Evolutionary conservation across 2,329 filamentous ascomycete species (phyloP), one percentile per base, ranked within the genome.

Genomic region (Fusarium domesticum): DNA sequence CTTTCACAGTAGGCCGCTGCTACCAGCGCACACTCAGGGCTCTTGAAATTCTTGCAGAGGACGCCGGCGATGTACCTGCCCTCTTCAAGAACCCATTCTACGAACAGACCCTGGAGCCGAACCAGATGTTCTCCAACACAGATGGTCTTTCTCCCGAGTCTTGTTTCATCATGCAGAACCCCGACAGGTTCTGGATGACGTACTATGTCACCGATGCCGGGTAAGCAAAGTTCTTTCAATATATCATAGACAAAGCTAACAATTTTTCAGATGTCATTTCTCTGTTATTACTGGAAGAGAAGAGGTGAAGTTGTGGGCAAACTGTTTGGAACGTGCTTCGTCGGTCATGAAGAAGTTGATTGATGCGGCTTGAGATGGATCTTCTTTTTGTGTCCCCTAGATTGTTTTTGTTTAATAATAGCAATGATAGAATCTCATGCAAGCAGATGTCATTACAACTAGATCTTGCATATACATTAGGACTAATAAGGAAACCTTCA

Each of bases 81-180:
- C 45, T 50, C 15, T 50, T 45, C 42, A 48, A 42, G 3, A 48
- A 50, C 16, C 42, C 45, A 0, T 18, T 45, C 14, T 50, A 50
- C 23, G 47, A 49, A 1, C 31, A 43, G 34, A 49, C 47, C 5
- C 43, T 49, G 18, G 47, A 49, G 14, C 47, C 47, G 2, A 35
- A 46, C 19, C 47, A 49, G 11, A 49, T 49, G 47, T 49, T 49
- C 19, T 49, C 47, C 1, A 49, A 49, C 10, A 49, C 47, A 0
- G 47, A 49, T 28, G 47, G 47, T 2, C 43, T 49, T 30, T 49
- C 47, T 38, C 47, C 47, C 20, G 47, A 49, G 34, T 49, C 47
- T 43, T 49, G 47, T 18, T 49, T 49, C 33, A 49, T 49, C n/a
- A 49, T 49, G 47, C 47, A 49, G 23, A 46, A 49, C 18, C 47